Percentiles rank a stretch among this genome's conserved stretches.
phyloP scores from a whole-genome alignment of 768 basidiomycete species.

The Boletus insuetus region DNA sequence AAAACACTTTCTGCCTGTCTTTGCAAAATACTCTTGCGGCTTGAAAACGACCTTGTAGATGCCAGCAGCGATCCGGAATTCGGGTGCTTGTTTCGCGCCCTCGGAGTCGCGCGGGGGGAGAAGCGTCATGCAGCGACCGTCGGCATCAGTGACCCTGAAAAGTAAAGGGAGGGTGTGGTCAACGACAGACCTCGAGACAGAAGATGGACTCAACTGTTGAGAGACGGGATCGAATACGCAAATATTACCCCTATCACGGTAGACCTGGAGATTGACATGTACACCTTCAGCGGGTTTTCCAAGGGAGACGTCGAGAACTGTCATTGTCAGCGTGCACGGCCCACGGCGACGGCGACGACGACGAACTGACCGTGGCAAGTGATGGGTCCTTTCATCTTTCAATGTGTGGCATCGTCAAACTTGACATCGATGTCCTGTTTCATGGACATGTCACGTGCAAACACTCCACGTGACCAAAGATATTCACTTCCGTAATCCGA shows the following conservation, averaged over 20 bases:
- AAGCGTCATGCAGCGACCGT: conserved; percentile 82
- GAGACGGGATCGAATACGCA: conserved; percentile 53
- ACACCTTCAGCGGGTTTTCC: conserved; percentile 81
- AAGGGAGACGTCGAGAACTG: conserved; percentile 83
- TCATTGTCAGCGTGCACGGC: not conserved
- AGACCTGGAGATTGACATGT: conserved; percentile 56
- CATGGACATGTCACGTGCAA: not conserved
- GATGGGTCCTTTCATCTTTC: conserved; percentile 70
- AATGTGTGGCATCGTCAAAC: too few species aligned
- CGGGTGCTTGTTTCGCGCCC: conserved; percentile 40
- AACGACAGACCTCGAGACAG: not conserved
- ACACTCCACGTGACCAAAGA: conserved; percentile 9
- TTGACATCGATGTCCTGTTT: too few species aligned
- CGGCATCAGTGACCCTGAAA: conserved; percentile 68
- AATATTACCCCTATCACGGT: conserved; percentile 36
- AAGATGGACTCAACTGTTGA: conserved; percentile 52
- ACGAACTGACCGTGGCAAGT: conserved; percentile 78
- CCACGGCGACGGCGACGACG: not conserved
- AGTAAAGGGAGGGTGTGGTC: not conserved
- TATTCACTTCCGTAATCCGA: conserved; percentile 15
- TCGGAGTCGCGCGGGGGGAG: conserved; percentile 53
- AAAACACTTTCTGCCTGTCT: conserved; percentile 62
- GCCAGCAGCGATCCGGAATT: conserved; percentile 41
- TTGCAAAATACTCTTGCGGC: conserved; percentile 78
- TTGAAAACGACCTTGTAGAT: conserved; percentile 85